These are phyloP conservation scores for Canavalia ensiformis DNA, from an alignment of 306 rosid species.

Conservation along the genomic window DNA sequence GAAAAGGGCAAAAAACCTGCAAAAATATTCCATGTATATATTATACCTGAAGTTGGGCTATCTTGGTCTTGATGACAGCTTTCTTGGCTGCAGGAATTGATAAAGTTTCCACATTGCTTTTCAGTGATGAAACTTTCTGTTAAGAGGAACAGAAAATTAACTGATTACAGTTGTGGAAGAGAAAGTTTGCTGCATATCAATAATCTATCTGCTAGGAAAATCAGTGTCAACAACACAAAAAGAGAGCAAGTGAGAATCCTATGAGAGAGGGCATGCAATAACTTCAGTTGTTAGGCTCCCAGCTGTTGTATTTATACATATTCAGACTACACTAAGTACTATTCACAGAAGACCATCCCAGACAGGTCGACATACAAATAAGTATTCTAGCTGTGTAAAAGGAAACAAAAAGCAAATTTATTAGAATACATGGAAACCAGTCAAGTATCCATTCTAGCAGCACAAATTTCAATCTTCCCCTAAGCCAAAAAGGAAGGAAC, in stretches of 20 bases:
- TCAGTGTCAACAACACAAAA: not conserved
- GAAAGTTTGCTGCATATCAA: not conserved
- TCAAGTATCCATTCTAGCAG: not conserved
- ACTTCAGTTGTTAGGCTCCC: slow-evolving; percentile 5
- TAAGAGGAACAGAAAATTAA: not conserved
- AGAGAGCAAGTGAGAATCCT: slow-evolving; percentile 17
- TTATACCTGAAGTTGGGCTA: slow-evolving; percentile 76
- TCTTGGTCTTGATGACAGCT: slow-evolving; percentile 80
- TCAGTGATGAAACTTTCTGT: slow-evolving; percentile 85
- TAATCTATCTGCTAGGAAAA: slow-evolving; percentile 8
- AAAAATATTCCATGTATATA: slow-evolving; percentile 9
- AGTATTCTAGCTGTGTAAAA: slow-evolving; percentile 8
- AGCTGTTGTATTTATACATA: not conserved
- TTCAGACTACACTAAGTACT: not conserved
- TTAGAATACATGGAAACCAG: slow-evolving; percentile 1
- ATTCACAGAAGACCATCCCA: not conserved
- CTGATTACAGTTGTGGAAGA: slow-evolving; percentile 16
- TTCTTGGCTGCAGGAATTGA: slow-evolving; percentile 91
- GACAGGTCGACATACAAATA: slow-evolving; percentile 10
- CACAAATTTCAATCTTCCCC: not conserved
- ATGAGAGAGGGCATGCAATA: not conserved
- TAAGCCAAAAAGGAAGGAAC: slow-evolving; percentile 8
- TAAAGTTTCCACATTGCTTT: slow-evolving; percentile 78
- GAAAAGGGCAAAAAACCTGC: slow-evolving; percentile 17
- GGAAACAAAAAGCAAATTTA: not conserved